Base-by-base conservation (phyloP, 495 filamentous ascomycete genomes). In the Podospora pseudopauciseta region DNA sequence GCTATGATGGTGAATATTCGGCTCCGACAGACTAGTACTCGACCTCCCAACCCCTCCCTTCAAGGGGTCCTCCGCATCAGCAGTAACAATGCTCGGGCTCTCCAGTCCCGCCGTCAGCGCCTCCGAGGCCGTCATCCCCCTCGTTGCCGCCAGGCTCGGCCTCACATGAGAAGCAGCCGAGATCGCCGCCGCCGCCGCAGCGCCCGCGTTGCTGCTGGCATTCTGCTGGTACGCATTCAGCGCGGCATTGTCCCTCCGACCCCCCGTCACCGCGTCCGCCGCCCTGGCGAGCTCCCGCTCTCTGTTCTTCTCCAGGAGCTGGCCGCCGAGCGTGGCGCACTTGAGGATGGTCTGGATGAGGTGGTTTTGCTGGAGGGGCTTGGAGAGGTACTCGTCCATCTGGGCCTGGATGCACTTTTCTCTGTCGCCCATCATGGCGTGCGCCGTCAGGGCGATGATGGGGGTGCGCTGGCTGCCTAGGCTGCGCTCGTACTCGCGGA, bases 341-440 rank as follows among this genome's bases (percentile, higher is more conserved):
- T 98, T 97, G 71, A 99, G 84, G 66, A 99, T 99, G 5, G 95
- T 97, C 78, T 99, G 96, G 78, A 98, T 97, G 80, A 99, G 89
- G 76, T 96, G 92, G 77, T 97, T 97, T 77, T 97, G 94, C 79
- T 97, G 96, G 66, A 99, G 85, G 53, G 96, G 96, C 78, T 99
- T 99, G 55, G 94, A 97, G 67, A 99, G 84, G 75, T 99, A 99
- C 76, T 99, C 96, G 72, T 98, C 96, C 96, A 98, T 98, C 81
- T 97, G 92, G 16, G 94, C 94, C 76, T 96, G 91, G 68, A 99
- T 94, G 74, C 96, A 99, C 83, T 96, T 97, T 80, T 99, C 96
- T 34, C 96, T 87, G 76, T 99, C 96, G 73, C 96, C 96, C 84
- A 98, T 87, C 96, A 99, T 99, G 71, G 96, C 96, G 81, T 98